Base-by-base conservation (phyloP, 2,329 filamentous ascomycete genomes). In the Meredithiella fracta region DNA sequence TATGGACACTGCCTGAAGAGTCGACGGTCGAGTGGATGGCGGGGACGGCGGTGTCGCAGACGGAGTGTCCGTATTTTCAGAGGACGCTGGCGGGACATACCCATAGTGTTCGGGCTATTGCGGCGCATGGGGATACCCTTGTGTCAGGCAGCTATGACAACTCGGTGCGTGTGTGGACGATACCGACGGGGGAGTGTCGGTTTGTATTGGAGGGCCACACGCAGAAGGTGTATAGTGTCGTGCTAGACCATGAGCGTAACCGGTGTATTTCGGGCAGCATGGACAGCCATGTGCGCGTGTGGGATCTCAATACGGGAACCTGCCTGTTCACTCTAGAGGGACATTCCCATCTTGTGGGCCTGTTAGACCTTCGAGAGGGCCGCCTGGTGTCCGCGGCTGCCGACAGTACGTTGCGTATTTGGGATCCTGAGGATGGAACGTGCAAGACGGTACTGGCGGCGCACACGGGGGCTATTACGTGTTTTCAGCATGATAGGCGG, bases 231-330 rank as follows among this genome's bases (percentile, higher is more conserved):
- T 98, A 98, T 67, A 96, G 90, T 59, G 92, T 98, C 7, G 92
- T 98, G 7, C 73, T 97, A 22, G 92, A 98, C 64, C 85, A 89
- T 62, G 82, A 85, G 63, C 85, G 92, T 58, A 94, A 94, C 64
- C 85, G 91, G 42, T 98, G 92, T 69, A 97, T 98, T 60, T 96
- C 90, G 60, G 92, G 92, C 11, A 95, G 90, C 5, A 98, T 98
- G 92, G 92, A 98, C 67, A 95, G 92, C 60, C 77, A 90, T 61
- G 92, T 98, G 65, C 97, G 96, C 69, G 91, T 98, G 11, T 98
- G 92, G 92, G 92, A 91, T 59, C 76, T 98, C 14, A 82, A 88
- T 29, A 92, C 86, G 1, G 92, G 92, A 0, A 73, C 83, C 0
- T 86, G 89, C 62, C 72, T 97, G 9, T 85, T 91, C 68, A 96